phyloP scores from a whole-genome alignment of 768 basidiomycete species.

The Strobilomyces dryophilus region DNA sequence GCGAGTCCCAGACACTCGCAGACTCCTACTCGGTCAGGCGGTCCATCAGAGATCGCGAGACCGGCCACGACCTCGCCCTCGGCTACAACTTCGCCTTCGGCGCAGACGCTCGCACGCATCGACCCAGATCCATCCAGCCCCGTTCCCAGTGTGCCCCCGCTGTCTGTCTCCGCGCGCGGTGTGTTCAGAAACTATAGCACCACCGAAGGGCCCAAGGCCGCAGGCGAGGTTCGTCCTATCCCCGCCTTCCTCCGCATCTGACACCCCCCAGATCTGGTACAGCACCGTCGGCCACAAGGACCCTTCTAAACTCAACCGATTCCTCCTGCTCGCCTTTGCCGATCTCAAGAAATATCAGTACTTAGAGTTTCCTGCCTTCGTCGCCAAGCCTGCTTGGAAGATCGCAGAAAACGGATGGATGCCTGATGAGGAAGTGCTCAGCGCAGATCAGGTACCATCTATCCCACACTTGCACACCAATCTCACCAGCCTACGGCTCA shows the following conservation, averaged over 20 bases:
- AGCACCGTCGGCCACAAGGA: slow-evolving; percentile 50
- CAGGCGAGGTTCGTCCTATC: slow-evolving; percentile 51
- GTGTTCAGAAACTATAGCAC: slow-evolving; percentile 94
- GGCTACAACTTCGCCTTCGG: slow-evolving; percentile 64
- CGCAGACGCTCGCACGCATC: slow-evolving; percentile 51
- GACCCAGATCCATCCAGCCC: neutral
- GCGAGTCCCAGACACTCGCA: slow-evolving; percentile 57
- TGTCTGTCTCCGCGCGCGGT: slow-evolving; percentile 55
- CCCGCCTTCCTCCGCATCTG: neutral
- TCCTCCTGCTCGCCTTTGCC: slow-evolving; percentile 89
- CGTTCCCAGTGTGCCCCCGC: slow-evolving; percentile 38
- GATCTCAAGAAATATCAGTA: slow-evolving; percentile 99
- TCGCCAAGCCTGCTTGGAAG: slow-evolving; percentile 88
- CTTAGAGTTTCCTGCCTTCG: slow-evolving; percentile 92
- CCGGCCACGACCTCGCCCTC: slow-evolving; percentile 68
- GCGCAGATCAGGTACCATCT: slow-evolving; percentile 35
- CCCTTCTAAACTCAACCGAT: slow-evolving; percentile 59
- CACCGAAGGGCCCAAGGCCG: slow-evolving; percentile 90
- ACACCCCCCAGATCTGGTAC: slow-evolving; percentile 59
- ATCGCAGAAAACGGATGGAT: slow-evolving; percentile 61
- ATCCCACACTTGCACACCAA: neutral
- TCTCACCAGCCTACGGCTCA: slow-evolving; percentile 37
- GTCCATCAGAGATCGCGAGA: slow-evolving; percentile 71
- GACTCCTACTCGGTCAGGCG: slow-evolving; percentile 72
- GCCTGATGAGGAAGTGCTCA: slow-evolving; percentile 42